Percentiles rank a stretch among this genome's conserved stretches.
Evolutionary conservation across 371 early-diverging fungal genomes (phyloP).

Genomic region (Paraphysoderma sedebokerense): DNA sequence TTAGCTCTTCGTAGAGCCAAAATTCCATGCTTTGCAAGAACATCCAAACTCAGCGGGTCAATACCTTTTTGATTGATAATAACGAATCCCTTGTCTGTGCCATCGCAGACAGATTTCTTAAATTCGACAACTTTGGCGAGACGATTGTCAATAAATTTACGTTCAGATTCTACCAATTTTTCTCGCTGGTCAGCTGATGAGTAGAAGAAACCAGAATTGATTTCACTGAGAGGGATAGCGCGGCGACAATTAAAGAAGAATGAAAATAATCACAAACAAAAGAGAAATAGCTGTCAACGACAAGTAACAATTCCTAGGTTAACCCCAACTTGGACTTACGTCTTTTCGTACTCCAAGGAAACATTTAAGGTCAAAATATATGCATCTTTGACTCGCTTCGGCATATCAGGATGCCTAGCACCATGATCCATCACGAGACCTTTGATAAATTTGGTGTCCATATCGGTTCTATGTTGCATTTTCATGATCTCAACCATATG

Average conservation of each 20-base stretch:
- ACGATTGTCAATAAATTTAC: conserved; percentile 88
- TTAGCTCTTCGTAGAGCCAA: conserved; percentile 98
- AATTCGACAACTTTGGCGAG: conserved; percentile 90
- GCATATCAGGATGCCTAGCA: conserved; percentile 99
- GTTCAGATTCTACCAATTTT: conserved; percentile 95
- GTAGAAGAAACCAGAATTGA: conserved; percentile 99
- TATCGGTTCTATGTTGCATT: conserved; percentile 95
- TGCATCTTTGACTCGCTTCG: conserved; percentile 84
- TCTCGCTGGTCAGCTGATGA: conserved; percentile 95
- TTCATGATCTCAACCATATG: conserved; percentile 99
- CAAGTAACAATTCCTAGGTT: background rate
- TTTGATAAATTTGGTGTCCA: conserved; percentile 83
- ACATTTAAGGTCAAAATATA: conserved; percentile 94
- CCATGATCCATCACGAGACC: conserved; percentile 99
- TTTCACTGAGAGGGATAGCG: no score
- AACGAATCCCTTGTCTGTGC: conserved; percentile 77
- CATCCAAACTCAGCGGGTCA: conserved; percentile 95
- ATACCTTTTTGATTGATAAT: conserved; percentile 99
- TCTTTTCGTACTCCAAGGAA: conserved; percentile 99
- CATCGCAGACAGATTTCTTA: conserved; percentile 77
- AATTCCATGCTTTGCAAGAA: conserved; percentile 92
- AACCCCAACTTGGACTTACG: no score
- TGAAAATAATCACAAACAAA: background rate
- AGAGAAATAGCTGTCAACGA: background rate
- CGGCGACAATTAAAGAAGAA: background rate